A percentile compares a stretch with the other conserved stretches of the same genome.
Conservation (phyloP, 75 land plant species). For the Pseudotsuga menziesii region DNA sequence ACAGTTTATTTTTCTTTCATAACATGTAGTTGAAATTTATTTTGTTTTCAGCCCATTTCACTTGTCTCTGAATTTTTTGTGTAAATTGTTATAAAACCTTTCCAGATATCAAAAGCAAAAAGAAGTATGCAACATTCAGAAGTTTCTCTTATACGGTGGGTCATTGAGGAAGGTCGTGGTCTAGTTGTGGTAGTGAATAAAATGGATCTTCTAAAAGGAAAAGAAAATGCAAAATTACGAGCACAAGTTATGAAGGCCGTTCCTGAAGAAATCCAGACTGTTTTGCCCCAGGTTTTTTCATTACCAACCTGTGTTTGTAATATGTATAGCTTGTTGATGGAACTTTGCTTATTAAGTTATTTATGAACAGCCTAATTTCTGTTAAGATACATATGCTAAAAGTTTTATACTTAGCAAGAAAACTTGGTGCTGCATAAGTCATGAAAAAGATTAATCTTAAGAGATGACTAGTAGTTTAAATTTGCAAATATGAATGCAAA, state of each 20-base stretch:
- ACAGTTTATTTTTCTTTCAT: no score
- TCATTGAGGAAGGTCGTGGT: constrained; percentile 94
- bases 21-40: no score
- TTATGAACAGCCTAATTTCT: neutral
- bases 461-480: neutral
- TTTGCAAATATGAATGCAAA: neutral
- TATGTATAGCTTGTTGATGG: neutral
- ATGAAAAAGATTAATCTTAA: neutral
- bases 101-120: constrained; percentile 74
- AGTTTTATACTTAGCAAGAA: neutral
- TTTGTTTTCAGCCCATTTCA: neutral
- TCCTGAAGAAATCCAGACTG: constrained; percentile 79
- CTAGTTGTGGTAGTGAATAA: constrained; percentile 93
- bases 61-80: neutral
- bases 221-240: constrained; percentile 42
- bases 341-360: neutral
- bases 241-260: constrained; percentile 74
- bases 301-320: neutral
- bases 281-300: constrained; percentile 82
- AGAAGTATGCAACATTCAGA: constrained; percentile 91
- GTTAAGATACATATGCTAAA: neutral
- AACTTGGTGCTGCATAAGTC: no score
- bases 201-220: constrained; percentile 91
- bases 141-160: constrained; percentile 82
- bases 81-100: neutral